These are phyloP conservation scores for Persicaria tinctoria DNA, from an alignment of 148 eudicot genomes.

Conservation along the genomic window DNA sequence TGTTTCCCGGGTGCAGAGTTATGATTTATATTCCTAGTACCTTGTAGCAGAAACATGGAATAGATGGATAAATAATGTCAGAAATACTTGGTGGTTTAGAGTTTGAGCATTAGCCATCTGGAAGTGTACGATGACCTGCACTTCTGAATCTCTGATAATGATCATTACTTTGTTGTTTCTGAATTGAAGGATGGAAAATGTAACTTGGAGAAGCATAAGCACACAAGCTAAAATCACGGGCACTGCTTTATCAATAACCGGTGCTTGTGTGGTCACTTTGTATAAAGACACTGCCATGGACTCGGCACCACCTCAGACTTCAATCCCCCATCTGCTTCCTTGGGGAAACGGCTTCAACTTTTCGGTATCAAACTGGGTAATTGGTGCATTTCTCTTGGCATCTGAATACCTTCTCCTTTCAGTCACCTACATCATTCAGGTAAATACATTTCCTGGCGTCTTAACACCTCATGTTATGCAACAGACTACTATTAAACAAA, in stretches of 20 bases:
- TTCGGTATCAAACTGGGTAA: conserved; percentile 36
- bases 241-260: conserved; percentile 42
- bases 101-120: neutral
- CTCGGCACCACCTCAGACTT: conserved; percentile 9
- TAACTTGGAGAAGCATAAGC: conserved; percentile 30
- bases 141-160: neutral
- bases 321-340: conserved; percentile 16
- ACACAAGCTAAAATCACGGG: conserved; percentile 52
- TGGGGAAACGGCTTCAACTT: conserved; percentile 7
- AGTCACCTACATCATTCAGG: conserved; percentile 45
- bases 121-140: neutral
- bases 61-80: too few relatives aligned
- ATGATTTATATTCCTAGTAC: too few relatives aligned
- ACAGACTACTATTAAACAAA: neutral
- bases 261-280: conserved; percentile 43
- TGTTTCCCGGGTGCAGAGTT: too few relatives aligned
- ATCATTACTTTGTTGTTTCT: neutral
- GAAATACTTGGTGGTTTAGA: too few relatives aligned
- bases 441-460: neutral
- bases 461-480: neutral
- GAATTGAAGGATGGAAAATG: conserved; percentile 49
- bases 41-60: too few relatives aligned
- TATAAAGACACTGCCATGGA: conserved; percentile 38
- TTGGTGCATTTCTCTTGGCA: conserved; percentile 43
- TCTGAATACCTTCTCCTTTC: conserved; percentile 31